phyloP scores from a whole-genome alignment of 768 basidiomycete genomes.

The Pisolithus albus region DNA sequence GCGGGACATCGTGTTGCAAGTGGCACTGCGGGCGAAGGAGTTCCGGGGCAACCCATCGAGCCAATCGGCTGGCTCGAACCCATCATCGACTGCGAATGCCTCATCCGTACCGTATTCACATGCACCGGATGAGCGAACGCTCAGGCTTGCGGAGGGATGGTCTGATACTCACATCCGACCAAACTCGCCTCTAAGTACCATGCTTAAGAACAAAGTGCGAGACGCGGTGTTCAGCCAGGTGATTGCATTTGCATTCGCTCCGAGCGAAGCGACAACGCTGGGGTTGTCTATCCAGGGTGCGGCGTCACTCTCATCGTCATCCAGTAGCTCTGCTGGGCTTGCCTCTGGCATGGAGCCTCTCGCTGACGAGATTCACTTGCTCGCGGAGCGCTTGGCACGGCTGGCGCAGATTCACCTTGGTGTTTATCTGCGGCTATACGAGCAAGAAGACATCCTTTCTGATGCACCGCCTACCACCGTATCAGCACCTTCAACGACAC shows the following conservation, averaged over 20 bases:
- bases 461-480: slow-evolving; percentile 3
- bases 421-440: slow-evolving; percentile 73
- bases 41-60: slow-evolving; percentile 23
- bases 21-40: slow-evolving; percentile 62
- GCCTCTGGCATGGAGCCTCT: slow-evolving; percentile 68
- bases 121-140: slow-evolving; percentile 43
- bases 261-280: slow-evolving; percentile 30
- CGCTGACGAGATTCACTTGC: slow-evolving; percentile 53
- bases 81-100: slow-evolving; percentile 18
- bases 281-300: slow-evolving; percentile 21
- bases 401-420: slow-evolving; percentile 69
- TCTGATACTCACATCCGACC: slow-evolving; percentile 57
- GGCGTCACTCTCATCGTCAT: slow-evolving; percentile 12
- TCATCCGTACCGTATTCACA: slow-evolving; percentile 16
- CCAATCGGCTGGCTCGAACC: background rate
- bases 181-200: slow-evolving; percentile 49
- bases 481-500: no score
- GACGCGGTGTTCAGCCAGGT: slow-evolving; percentile 59
- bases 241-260: slow-evolving; percentile 45
- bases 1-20: slow-evolving; percentile 66
- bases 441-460: slow-evolving; percentile 44
- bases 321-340: slow-evolving; percentile 12
- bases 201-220: slow-evolving; percentile 58
- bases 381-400: slow-evolving; percentile 66
- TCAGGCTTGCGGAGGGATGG: slow-evolving; percentile 66